These are phyloP conservation scores for Penicillium argentinense DNA, from an alignment of 495 filamentous ascomycete genomes.

Conservation along the genomic window DNA sequence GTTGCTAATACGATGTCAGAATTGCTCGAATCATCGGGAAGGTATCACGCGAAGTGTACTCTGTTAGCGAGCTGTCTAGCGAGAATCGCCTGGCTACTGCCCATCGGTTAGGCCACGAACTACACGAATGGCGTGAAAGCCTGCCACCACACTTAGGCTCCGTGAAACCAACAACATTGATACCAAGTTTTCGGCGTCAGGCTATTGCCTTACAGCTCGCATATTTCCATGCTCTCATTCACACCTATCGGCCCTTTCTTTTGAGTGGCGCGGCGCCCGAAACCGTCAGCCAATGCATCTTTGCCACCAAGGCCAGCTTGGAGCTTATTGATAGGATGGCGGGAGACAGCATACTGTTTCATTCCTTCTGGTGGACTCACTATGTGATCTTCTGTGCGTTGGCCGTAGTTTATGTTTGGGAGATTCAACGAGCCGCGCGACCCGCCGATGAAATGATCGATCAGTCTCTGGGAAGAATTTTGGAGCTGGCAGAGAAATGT, in stretches of 20 bases:
- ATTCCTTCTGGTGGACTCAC: conserved; percentile 40
- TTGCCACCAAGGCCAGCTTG: not conserved
- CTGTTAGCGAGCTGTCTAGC: conserved; percentile 2
- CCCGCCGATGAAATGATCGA: not conserved
- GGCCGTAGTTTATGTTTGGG: conserved; percentile 34
- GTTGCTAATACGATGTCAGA: not conserved
- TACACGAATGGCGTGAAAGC: conserved; percentile 20
- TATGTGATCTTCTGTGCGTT: conserved; percentile 39
- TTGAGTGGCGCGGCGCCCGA: conserved; percentile 5
- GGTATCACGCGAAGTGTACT: conserved; percentile 25
- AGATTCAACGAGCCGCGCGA: conserved; percentile 25
- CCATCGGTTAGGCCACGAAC: conserved; percentile 7
- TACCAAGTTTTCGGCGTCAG: conserved; percentile 22
- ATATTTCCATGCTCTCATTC: conserved; percentile 27
- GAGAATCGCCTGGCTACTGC: conserved; percentile 14
- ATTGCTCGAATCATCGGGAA: conserved; percentile 18
- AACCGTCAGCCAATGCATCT: not conserved
- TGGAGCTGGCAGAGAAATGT: not conserved
- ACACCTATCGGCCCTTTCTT: conserved; percentile 25
- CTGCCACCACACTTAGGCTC: conserved; percentile 20
- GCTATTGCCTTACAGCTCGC: conserved; percentile 22
- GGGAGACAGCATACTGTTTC: conserved; percentile 20
- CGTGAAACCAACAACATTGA: conserved; percentile 15
- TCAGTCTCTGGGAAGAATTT: not conserved
- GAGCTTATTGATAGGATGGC: conserved; percentile 18